These are phyloP conservation scores for Murraya koenigii DNA, from an alignment of 345 rosid genomes.

Conservation along the genomic window DNA sequence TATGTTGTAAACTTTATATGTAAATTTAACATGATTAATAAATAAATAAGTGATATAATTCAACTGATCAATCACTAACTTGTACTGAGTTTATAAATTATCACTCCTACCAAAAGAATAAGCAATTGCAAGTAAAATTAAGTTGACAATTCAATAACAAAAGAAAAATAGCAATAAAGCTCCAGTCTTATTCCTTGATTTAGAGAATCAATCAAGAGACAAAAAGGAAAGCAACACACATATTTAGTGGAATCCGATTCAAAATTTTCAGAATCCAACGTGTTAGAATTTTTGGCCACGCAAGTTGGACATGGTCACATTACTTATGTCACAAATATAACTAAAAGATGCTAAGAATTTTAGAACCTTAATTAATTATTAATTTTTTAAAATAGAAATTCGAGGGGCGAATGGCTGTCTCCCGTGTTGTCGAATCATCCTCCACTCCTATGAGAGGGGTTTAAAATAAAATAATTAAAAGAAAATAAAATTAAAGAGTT, in stretches of 20 bases:
- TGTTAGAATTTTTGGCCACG: slow-evolving; percentile 8
- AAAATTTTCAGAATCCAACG: slow-evolving; percentile 9
- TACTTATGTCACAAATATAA: background rate
- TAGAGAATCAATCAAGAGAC: background rate
- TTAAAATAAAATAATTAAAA: background rate
- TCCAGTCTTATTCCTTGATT: background rate
- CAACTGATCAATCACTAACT: too few species aligned
- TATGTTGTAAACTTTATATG: too few species aligned
- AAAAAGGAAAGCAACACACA: background rate
- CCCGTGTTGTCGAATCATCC: slow-evolving; percentile 26
- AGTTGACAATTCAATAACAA: background rate
- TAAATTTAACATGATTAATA: too few species aligned
- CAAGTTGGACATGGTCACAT: background rate
- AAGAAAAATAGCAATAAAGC: background rate
- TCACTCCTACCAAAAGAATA: background rate
- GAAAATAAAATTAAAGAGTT: background rate
- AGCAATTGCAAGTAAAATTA: background rate
- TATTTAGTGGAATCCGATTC: slow-evolving; percentile 23
- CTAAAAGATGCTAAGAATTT: background rate
- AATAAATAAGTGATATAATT: too few species aligned
- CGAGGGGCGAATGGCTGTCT: background rate
- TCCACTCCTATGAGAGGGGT: slow-evolving; percentile 7
- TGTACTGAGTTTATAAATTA: too few species aligned
- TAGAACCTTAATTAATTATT: background rate
- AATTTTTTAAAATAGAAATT: background rate